These are phyloP conservation scores for Cylindrodendrum hubeiense DNA, from an alignment of 2,329 filamentous ascomycete genomes.

Conservation along the genomic window DNA sequence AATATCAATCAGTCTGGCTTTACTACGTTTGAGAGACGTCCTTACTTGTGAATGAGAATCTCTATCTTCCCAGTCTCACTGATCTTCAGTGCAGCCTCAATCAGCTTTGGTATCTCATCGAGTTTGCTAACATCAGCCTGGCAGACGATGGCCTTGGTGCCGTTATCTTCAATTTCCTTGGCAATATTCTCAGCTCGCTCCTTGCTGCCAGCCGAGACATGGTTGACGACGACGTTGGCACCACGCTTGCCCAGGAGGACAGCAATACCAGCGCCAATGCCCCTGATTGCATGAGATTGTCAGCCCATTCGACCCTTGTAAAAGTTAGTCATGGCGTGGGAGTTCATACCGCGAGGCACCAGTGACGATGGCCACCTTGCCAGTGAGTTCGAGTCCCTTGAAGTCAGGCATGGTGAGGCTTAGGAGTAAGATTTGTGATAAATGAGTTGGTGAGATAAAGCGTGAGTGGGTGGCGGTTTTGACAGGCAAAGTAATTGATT, in stretches of 20 bases:
- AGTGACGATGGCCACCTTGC: conserved; percentile 42
- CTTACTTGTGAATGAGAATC: conserved; percentile 41
- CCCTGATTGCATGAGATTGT: conserved; percentile 8
- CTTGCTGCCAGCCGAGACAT: conserved; percentile 26
- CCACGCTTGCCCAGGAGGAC: conserved; percentile 25
- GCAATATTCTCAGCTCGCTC: conserved; percentile 29
- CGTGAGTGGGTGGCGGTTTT: too few species aligned
- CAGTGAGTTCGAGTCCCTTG: conserved; percentile 36
- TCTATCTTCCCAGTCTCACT: conserved; percentile 39
- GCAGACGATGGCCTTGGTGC: conserved; percentile 22
- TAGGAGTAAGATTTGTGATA: neutral
- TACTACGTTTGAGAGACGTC: neutral
- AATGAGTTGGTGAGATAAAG: too few species aligned
- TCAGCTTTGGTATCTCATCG: conserved; percentile 29
- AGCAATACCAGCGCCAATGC: conserved; percentile 35
- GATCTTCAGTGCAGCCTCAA: conserved; percentile 31
- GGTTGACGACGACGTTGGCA: conserved; percentile 41
- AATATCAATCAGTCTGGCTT: neutral
- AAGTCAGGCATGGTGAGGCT: conserved; percentile 19
- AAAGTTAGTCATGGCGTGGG: neutral
- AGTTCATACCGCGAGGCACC: conserved; percentile 30
- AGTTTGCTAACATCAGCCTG: conserved; percentile 36
- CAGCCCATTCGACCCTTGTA: neutral
- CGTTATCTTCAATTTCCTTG: conserved; percentile 27
- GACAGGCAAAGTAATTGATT: too few species aligned